Conservation (phyloP, 2,329 filamentous ascomycete species). For the Aspergillus luchuensis region DNA sequence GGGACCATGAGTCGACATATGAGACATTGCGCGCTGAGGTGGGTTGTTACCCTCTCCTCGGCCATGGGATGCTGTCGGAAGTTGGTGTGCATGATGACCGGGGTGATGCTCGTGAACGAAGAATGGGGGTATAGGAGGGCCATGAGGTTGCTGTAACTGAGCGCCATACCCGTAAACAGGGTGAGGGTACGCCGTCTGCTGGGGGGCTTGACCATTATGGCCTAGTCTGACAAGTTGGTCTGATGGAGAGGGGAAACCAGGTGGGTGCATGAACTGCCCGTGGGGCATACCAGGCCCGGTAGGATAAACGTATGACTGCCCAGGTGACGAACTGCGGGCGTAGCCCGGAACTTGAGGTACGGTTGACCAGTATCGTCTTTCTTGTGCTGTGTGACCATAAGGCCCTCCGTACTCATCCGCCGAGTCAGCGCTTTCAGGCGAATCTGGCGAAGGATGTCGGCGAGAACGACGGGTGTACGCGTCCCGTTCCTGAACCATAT, state of each 20-base stretch:
- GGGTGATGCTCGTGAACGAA: constrained; percentile 34
- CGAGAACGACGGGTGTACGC: constrained; percentile 41
- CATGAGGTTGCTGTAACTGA: constrained; percentile 31
- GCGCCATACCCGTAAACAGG: constrained; percentile 33
- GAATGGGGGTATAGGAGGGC: constrained; percentile 29
- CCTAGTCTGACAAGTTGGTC: constrained; percentile 38
- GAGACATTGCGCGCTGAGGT: constrained; percentile 33
- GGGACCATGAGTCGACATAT: constrained; percentile 29
- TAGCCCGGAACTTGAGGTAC: constrained; percentile 38
- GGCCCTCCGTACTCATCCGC: constrained; percentile 61
- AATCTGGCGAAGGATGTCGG: constrained; percentile 52
- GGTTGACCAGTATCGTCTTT: constrained; percentile 37
- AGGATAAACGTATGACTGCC: constrained; percentile 41
- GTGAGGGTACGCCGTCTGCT: constrained; percentile 30
- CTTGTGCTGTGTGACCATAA: constrained; percentile 45
- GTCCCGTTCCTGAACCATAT: constrained; percentile 41
- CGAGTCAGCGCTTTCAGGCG: constrained; percentile 65
- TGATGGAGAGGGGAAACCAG: constrained; percentile 29
- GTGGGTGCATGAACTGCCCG: constrained; percentile 29
- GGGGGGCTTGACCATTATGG: constrained; percentile 27
- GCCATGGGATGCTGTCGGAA: constrained; percentile 22
- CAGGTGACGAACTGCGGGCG: constrained; percentile 44
- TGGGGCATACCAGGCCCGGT: constrained; percentile 28
- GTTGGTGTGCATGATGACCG: constrained; percentile 29
- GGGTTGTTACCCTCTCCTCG: constrained; percentile 36